A percentile compares a stretch with the other conserved stretches of the same genome.
Evolutionary conservation across 2,329 filamentous ascomycete species (phyloP).

Genomic region (Emydomyces testavorans): DNA sequence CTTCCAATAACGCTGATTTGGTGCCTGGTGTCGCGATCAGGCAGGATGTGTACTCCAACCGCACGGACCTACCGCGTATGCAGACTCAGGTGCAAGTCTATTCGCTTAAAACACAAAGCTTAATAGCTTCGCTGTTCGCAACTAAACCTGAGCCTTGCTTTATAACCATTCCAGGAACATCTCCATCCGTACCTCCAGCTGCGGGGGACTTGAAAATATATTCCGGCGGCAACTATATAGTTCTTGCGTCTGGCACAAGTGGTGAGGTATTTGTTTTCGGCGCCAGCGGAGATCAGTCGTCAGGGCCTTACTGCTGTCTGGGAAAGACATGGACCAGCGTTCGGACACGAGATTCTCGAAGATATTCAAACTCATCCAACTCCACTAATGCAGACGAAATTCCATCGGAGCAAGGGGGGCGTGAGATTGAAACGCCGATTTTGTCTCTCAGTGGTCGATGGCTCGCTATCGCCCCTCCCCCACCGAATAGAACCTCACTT

Average conservation of each 20-base stretch:
- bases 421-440: conserved; percentile 30
- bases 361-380: conserved; percentile 37
- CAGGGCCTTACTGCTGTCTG: conserved; percentile 50
- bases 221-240: conserved; percentile 58
- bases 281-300: conserved; percentile 19
- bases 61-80: conserved; percentile 39
- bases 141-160: conserved; percentile 52
- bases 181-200: conserved; percentile 58
- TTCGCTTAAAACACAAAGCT: conserved; percentile 63
- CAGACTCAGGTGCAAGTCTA: conserved; percentile 85
- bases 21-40: conserved; percentile 22
- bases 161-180: conserved; percentile 46
- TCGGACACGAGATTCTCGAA: conserved; percentile 42
- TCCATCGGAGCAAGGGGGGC: conserved; percentile 30
- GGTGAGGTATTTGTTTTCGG: conserved; percentile 79
- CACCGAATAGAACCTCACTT: conserved; percentile 28
- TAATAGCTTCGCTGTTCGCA: conserved; percentile 61
- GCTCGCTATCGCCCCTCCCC: conserved; percentile 37
- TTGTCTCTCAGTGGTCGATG: conserved; percentile 37
- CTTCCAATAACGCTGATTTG: conserved; percentile 29
- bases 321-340: conserved; percentile 89
- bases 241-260: conserved; percentile 66
- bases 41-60: conserved; percentile 20
- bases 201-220: conserved; percentile 62
- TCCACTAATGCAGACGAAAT: conserved; percentile 36